These are phyloP conservation scores for Thalassiosira hispida DNA, from an alignment of 352 stramenopile species.

Conservation along the genomic window DNA sequence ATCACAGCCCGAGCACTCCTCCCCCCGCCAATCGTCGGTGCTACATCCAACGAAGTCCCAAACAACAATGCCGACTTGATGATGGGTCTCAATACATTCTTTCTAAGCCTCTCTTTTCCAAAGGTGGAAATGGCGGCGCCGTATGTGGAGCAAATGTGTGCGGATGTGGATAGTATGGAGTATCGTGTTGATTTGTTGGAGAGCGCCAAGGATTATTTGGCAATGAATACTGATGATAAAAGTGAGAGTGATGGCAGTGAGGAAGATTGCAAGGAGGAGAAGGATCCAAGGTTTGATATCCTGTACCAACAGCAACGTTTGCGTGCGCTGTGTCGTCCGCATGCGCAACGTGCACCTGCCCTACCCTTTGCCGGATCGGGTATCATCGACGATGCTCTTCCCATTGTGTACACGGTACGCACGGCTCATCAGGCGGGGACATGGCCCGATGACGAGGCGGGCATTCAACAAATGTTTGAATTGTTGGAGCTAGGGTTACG, in stretches of 20 bases:
- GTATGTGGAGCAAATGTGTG: slow-evolving; percentile 84
- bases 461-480: slow-evolving; percentile 87
- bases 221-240: slow-evolving; percentile 6
- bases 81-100: slow-evolving; percentile 15
- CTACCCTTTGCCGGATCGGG: slow-evolving; percentile 84
- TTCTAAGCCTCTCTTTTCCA: slow-evolving; percentile 68
- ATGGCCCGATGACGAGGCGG: slow-evolving; percentile 90
- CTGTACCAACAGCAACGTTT: slow-evolving; percentile 83
- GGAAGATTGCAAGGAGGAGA: neutral
- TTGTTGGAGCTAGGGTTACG: slow-evolving; percentile 91
- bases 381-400: slow-evolving; percentile 90
- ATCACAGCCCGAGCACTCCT: slow-evolving; percentile 74
- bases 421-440: slow-evolving; percentile 92
- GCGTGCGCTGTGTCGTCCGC: slow-evolving; percentile 78
- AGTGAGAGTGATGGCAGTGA: neutral
- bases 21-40: slow-evolving; percentile 64
- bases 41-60: slow-evolving; percentile 24
- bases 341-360: slow-evolving; percentile 61
- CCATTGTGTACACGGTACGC: slow-evolving; percentile 96
- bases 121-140: slow-evolving; percentile 76
- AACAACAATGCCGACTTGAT: slow-evolving; percentile 72
- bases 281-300: slow-evolving; percentile 70
- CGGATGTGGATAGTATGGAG: slow-evolving; percentile 94
- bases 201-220: slow-evolving; percentile 64
- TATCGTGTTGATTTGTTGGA: slow-evolving; percentile 93